Evolutionary conservation across 1,284 basidiomycete genomes (phyloP), one percentile per base, ranked within the genome.

Genomic region (Thecaphora frezii): DNA sequence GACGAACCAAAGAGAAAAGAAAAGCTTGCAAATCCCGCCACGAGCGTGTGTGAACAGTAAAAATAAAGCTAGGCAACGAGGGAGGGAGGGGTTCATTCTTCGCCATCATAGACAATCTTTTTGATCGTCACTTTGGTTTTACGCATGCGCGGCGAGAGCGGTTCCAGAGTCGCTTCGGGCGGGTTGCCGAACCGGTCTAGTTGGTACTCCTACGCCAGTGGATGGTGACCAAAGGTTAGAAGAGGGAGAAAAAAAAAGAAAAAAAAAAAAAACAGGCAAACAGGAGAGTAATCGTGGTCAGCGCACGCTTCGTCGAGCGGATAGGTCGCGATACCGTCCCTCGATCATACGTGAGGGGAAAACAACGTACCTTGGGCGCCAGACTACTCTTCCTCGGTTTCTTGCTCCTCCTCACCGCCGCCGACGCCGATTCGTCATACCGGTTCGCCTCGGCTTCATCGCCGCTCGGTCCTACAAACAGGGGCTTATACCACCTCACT

Each of bases 71-170:
- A 36, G n/a, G n/a, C n/a, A n/a, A n/a, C n/a, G n/a, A n/a, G n/a
- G n/a, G n/a, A n/a, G n/a, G n/a, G n/a, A n/a, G n/a, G n/a, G n/a
- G 12, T 30, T 30, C 28, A 30, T 30, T 44, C 43, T 5, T 44
- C 43, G 18, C 22, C 43, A 10, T 44, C 43, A 19, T 44, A 44
- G 24, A 44, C 26, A 19, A 44, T 44, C 43, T 44, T 44, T 5
- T 44, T 25, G 43, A 44, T 44, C 43, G 22, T 19, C 23, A 44
- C 43, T 18, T 44, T 44, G 8, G 23, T 26, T 24, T 44, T 44
- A 16, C 26, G 23, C 43, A 44, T 26, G 16, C 43, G 16, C 12
- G 43, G 43, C n/a, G 43, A 44, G 14, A 44, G 43, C 3, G 43
- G 43, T 10, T 18, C 8, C 9, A 26, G 43, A 3, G 5, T 22